Conservation (phyloP, 1,284 basidiomycete genomes). For the Heliocybe sulcata region DNA sequence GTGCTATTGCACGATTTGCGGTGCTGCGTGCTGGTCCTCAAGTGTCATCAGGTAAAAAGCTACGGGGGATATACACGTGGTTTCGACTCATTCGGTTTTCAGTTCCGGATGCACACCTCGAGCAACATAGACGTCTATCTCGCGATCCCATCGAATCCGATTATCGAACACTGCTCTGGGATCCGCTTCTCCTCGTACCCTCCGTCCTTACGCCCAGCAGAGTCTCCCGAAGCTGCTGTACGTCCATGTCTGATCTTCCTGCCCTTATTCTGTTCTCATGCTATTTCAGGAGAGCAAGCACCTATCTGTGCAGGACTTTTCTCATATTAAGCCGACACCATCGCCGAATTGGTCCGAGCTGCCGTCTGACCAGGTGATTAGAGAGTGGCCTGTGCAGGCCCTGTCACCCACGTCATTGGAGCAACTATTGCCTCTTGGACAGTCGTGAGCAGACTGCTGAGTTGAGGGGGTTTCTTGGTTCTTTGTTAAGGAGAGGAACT, state of each 20-base stretch:
- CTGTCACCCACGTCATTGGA: not conserved
- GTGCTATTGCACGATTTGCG: conserved; percentile 58
- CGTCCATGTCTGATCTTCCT: not conserved
- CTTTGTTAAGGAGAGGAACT: too few species aligned
- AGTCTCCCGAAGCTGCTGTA: not conserved
- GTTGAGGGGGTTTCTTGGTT: not conserved
- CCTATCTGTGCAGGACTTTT: conserved; percentile 67
- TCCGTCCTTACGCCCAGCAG: conserved; percentile 15
- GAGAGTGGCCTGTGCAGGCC: not conserved
- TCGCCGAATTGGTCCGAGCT: conserved; percentile 65
- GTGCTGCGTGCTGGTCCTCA: conserved; percentile 55
- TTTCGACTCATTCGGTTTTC: conserved; percentile 3
- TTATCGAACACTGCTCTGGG: conserved; percentile 64
- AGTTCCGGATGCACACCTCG: conserved; percentile 82
- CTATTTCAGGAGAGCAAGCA: conserved; percentile 20
- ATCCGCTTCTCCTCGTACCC: conserved; percentile 62
- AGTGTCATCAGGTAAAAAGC: conserved; percentile 69
- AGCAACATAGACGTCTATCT: conserved; percentile 53
- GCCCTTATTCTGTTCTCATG: not conserved
- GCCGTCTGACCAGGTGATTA: not conserved
- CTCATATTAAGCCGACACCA: conserved; percentile 63
- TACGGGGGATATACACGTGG: not conserved
- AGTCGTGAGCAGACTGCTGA: not conserved
- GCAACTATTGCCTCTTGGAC: not conserved
- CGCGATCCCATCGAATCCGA: conserved; percentile 56